Evolutionary conservation across 2,329 filamentous ascomycete species (phyloP).

Genomic region (Aspergillus ochraceoroseus): DNA sequence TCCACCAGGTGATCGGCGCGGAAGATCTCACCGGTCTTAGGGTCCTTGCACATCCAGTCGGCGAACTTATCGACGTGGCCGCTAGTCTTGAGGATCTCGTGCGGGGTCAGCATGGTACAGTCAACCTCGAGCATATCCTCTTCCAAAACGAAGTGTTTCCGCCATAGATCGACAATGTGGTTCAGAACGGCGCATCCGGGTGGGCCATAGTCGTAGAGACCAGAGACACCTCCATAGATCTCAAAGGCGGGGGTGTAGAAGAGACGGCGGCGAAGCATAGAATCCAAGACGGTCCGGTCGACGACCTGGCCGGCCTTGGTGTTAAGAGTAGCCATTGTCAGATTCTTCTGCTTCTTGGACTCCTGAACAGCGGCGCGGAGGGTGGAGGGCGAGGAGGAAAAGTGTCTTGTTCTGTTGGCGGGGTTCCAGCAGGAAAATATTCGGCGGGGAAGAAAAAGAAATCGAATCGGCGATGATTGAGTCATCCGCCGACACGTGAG

Average conservation of each 20-base stretch:
- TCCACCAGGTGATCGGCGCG: slow-evolving; percentile 95
- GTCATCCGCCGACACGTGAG: slow-evolving; percentile 37
- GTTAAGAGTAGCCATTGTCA: slow-evolving; percentile 58
- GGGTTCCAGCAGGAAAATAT: slow-evolving; percentile 25
- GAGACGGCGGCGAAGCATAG: slow-evolving; percentile 76
- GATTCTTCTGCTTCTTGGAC: slow-evolving; percentile 33
- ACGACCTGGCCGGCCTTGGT: slow-evolving; percentile 87
- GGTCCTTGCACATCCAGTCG: slow-evolving; percentile 99
- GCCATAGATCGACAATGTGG: slow-evolving; percentile 83
- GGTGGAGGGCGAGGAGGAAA: slow-evolving; percentile 39
- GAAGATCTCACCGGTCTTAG: slow-evolving; percentile 94
- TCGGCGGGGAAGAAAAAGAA: slow-evolving; percentile 35
- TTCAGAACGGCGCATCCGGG: slow-evolving; percentile 80
- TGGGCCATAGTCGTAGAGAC: slow-evolving; percentile 90
- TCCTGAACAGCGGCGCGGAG: slow-evolving; percentile 24
- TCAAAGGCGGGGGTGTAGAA: slow-evolving; percentile 97
- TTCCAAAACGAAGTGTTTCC: slow-evolving; percentile 87
- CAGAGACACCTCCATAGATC: slow-evolving; percentile 83
- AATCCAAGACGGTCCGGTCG: slow-evolving; percentile 75
- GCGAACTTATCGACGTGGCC: slow-evolving; percentile 97
- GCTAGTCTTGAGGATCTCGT: slow-evolving; percentile 89
- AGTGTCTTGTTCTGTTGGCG: slow-evolving; percentile 28
- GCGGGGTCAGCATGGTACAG: slow-evolving; percentile 87
- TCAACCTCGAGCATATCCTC: slow-evolving; percentile 96
- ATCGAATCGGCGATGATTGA: slow-evolving; percentile 33